Conservation (phyloP, 495 filamentous ascomycete genomes). For the Penicillium atrosanguineum region DNA sequence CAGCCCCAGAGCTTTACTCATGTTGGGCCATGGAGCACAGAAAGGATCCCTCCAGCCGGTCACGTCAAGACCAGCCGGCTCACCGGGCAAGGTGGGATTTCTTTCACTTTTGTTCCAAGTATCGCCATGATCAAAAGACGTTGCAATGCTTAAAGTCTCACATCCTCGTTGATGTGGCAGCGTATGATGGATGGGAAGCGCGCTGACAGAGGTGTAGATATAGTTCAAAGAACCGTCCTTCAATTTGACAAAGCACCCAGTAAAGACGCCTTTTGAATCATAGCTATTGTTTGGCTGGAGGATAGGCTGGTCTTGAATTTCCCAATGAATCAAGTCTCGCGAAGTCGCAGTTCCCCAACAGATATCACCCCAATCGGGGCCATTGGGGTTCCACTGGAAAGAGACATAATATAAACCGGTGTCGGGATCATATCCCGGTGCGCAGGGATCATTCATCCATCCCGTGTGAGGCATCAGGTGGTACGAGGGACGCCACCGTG, state of each 20-base stretch:
- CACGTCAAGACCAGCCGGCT: conserved; percentile 11
- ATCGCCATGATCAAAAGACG: conserved; percentile 9
- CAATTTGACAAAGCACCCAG: conserved; percentile 10
- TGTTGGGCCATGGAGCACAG: conserved; percentile 7
- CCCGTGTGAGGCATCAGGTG: conserved; percentile 5
- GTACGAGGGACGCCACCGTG: conserved; percentile 5
- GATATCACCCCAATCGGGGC: conserved; percentile 18
- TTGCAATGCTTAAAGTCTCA: conserved; percentile 10
- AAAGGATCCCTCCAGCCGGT: conserved; percentile 14
- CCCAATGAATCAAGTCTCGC: conserved; percentile 13
- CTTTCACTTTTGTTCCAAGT: conserved; percentile 10
- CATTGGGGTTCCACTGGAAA: conserved; percentile 19
- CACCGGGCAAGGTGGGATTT: conserved; percentile 14
- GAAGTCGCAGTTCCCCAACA: conserved; percentile 16
- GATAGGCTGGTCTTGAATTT: conserved; percentile 1
- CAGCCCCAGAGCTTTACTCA: conserved; percentile 3
- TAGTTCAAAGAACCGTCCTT: conserved; percentile 8
- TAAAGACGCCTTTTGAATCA: conserved; percentile 16
- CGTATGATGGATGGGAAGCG: conserved; percentile 15
- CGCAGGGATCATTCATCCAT: conserved; percentile 20
- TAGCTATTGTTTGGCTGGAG: conserved; percentile 8
- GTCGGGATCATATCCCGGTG: conserved; percentile 13
- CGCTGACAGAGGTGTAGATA: conserved; percentile 14
- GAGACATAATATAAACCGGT: conserved; percentile 14
- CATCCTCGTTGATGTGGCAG: conserved; percentile 6